Evolutionary conservation across 352 stramenopile species (phyloP), one percentile per base, ranked within the genome.

Genomic region (Phytopythium montanum): DNA sequence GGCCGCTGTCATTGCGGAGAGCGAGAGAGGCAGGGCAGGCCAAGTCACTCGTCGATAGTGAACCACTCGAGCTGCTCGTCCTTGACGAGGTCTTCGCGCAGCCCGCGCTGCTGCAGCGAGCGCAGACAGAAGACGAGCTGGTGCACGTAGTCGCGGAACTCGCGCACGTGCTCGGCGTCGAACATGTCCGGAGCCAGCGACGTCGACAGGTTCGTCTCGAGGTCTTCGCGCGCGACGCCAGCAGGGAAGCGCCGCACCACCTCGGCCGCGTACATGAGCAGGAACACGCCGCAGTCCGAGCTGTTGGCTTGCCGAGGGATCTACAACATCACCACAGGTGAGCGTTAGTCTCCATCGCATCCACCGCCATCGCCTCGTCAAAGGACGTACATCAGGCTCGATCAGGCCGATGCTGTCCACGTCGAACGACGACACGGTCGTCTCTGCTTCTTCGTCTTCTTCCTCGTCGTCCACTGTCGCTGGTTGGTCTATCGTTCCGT

Each of bases 281-380:
- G 50, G 41, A 88, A 94, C 19, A 94, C 85, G 3, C 85, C 95
- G 69, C 94, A 98, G 76, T 99, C 96, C 9, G 88, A 98, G 21
- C 73, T 88, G 59, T 99, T 99, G 5, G 81, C 85, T 61, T 98
- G 96, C 60, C 91, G 75, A 13, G 96, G 94, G 59, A 98, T 93
- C 85, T 91, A 23, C 33, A 36, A 36, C 3, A 33, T 51, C 18
- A 54, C 21, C 25, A 42, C 16, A 21, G 19, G 25, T 42, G 52
- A 48, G 2, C 31, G 38, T 5, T 3, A 0, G 16, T 21, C 14
- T 8, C 0, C 13, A 10, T 33, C 19, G 6, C n/a, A 29, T 12
- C 13, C 49, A 39, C 14, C 28, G 53, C 12, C 25, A 52, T 21
- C n/a, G 48, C 26, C 25, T 34, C 16, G 10, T 21, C 1, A 56